Percentiles rank a stretch among this genome's conserved stretches.
These are phyloP conservation scores for Salmacisia buchloeana DNA, from an alignment of 1,284 basidiomycete species.

Conservation along the genomic window DNA sequence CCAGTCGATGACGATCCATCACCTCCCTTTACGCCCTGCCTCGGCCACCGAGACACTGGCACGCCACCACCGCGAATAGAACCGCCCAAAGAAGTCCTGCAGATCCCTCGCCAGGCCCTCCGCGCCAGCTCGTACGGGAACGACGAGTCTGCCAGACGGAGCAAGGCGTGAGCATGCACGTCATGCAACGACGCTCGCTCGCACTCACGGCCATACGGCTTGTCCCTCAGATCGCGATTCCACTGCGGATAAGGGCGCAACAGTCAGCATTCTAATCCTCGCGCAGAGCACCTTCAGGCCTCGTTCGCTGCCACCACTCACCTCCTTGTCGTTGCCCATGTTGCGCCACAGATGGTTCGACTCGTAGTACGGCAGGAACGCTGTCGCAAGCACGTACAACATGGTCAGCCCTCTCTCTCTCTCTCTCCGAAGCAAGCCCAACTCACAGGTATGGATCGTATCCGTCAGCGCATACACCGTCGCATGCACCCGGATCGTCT, in stretches of 20 bases:
- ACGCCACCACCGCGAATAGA: no score
- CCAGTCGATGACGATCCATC: no score
- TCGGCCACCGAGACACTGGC: no score
- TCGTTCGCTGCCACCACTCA: slow-evolving; percentile 11
- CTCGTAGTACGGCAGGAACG: slow-evolving; percentile 22
- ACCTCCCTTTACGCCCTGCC: no score
- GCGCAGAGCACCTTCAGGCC: neutral
- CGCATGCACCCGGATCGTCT: slow-evolving; percentile 25
- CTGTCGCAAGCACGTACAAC: neutral
- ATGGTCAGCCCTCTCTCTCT: no score
- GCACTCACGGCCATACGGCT: slow-evolving; percentile 24
- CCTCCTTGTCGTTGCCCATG: slow-evolving; percentile 15
- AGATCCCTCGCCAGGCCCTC: slow-evolving; percentile 9
- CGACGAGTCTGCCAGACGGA: slow-evolving; percentile 8
- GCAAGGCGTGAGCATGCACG: neutral
- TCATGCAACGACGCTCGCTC: neutral
- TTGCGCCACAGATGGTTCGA: slow-evolving; percentile 14
- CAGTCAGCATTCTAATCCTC: neutral
- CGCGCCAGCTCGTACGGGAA: slow-evolving; percentile 28
- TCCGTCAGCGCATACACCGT: slow-evolving; percentile 33
- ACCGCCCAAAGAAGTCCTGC: slow-evolving; percentile 13
- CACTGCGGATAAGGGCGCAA: neutral
- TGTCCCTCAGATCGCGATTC: slow-evolving; percentile 8
- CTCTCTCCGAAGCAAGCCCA: slow-evolving; percentile 7
- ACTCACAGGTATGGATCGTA: slow-evolving; percentile 28